Conservation (phyloP, 164 flowering plant genomes). For the Sextonia rubra region DNA sequence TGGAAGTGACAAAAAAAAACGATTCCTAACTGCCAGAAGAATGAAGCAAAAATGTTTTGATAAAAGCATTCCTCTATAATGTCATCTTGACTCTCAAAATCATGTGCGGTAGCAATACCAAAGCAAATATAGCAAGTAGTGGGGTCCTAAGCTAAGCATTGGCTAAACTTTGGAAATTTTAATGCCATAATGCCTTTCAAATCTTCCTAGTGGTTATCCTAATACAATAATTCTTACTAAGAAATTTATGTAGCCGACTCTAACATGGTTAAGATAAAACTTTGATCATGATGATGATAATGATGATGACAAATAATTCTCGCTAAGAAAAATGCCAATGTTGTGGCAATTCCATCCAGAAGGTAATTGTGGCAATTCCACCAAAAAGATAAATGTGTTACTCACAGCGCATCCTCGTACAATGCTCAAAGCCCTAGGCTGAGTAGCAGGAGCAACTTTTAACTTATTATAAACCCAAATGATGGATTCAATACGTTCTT, state of each 20-base stretch:
- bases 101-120: not conserved
- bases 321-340: too few relatives aligned
- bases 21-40: not conserved
- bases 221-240: too few relatives aligned
- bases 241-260: too few relatives aligned
- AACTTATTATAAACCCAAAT: constrained; percentile 1
- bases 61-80: not conserved
- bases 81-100: not conserved
- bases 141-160: not conserved
- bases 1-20: not conserved
- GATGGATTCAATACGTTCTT: constrained; percentile 4
- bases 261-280: too few relatives aligned
- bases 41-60: not conserved
- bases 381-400: too few relatives aligned
- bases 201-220: too few relatives aligned
- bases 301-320: too few relatives aligned
- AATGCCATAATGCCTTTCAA: too few relatives aligned
- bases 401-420: not conserved
- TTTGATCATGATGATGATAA: too few relatives aligned
- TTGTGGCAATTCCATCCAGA: too few relatives aligned
- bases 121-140: not conserved
- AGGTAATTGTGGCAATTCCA: too few relatives aligned
- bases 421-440: not conserved
- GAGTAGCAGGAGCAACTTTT: not conserved
- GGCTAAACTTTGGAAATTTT: too few relatives aligned